Percentiles rank a stretch among this genome's conserved stretches.
phyloP scores from a whole-genome alignment of 257 asterid genomes.

The Salvia miltiorrhiza region DNA sequence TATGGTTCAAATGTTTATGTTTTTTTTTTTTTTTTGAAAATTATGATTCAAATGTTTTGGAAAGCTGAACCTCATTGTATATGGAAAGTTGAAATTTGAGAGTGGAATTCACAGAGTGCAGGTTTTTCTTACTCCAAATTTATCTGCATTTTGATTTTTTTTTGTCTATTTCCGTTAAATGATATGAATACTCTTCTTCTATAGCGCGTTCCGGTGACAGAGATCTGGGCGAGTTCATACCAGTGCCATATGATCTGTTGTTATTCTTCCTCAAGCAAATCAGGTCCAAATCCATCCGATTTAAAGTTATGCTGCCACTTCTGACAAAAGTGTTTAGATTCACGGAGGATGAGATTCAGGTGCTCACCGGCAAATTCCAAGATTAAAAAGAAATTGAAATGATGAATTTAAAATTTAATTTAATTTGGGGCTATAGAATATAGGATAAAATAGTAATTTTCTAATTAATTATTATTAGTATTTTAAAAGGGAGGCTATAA shows the following conservation, averaged over 20 bases:
- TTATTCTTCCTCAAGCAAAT: constrained; percentile 95
- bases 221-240: constrained; percentile 94
- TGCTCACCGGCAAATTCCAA: too few relatives aligned
- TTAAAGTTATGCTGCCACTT: constrained; percentile 1
- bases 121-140: too few relatives aligned
- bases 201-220: constrained; percentile 94
- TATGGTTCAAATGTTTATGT: background rate
- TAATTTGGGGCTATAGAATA: background rate
- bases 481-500: too few relatives aligned
- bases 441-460: too few relatives aligned
- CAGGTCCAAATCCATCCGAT: constrained; percentile 46
- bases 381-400: too few relatives aligned
- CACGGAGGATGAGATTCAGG: too few relatives aligned
- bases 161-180: constrained; percentile 11
- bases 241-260: constrained; percentile 94
- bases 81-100: constrained; percentile 91
- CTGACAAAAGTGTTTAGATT: too few relatives aligned
- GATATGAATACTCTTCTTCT: constrained; percentile 25
- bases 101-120: constrained; percentile 98
- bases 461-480: too few relatives aligned
- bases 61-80: too few relatives aligned
- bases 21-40: too few relatives aligned
- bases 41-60: too few relatives aligned
- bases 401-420: background rate
- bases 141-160: constrained; percentile 2